Evolutionary conservation across 2,329 filamentous ascomycete species (phyloP).

Genomic region (Myriangium duriaei): DNA sequence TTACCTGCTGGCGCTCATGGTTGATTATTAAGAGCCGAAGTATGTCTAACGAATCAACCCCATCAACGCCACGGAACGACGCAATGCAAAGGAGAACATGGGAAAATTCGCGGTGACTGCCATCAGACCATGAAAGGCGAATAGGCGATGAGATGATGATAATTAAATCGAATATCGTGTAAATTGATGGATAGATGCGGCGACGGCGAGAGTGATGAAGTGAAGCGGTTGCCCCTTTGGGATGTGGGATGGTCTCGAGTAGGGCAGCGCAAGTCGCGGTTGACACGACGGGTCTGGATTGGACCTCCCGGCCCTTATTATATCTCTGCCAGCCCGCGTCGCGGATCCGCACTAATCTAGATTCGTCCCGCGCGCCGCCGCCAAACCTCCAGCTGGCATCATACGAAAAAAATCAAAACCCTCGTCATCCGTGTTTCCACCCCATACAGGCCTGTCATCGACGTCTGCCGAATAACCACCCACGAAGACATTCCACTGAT

Average conservation of each 20-base stretch:
- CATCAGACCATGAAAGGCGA: too few species aligned
- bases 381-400: neutral
- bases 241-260: neutral
- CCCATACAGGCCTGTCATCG: too few species aligned
- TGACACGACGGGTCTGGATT: too few species aligned
- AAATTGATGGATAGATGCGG: too few species aligned
- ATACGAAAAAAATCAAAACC: neutral
- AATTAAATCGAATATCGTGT: too few species aligned
- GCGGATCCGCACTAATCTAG: neutral
- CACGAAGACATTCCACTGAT: too few species aligned
- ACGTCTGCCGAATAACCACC: too few species aligned
- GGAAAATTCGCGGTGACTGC: too few species aligned
- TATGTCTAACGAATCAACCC: conserved; percentile 2
- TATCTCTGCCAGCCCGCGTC: neutral
- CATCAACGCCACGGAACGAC: conserved; percentile 10
- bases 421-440: too few species aligned
- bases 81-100: neutral
- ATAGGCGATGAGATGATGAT: too few species aligned
- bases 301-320: too few species aligned
- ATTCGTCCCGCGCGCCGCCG: neutral
- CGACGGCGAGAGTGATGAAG: neutral
- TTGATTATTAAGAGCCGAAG: conserved; percentile 5
- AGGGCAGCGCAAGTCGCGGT: neutral
- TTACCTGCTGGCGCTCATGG: conserved; percentile 14
- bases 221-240: neutral